phyloP scores from a whole-genome alignment of 305 asterid species.

The Fraxinus greggii region DNA sequence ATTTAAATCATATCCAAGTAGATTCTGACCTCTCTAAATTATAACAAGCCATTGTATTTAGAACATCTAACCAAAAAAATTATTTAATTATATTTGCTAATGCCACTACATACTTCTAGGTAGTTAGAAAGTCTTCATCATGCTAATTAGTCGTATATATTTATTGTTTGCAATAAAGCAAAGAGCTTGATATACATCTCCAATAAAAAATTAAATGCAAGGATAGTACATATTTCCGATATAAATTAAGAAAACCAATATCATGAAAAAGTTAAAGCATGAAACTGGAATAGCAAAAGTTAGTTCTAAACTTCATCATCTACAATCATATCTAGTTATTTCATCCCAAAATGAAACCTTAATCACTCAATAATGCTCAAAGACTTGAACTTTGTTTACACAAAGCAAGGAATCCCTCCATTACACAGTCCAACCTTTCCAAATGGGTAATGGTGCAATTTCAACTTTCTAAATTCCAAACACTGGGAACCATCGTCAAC shows the following conservation, averaged over 20 bases:
- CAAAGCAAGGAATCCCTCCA: neutral
- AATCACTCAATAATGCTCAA: neutral
- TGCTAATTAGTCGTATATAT: neutral
- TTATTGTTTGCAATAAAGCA: neutral
- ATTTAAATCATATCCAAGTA: neutral
- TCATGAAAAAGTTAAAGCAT: neutral
- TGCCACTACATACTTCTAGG: neutral
- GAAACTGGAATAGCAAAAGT: neutral
- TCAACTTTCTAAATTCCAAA: neutral
- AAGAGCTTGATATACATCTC: neutral
- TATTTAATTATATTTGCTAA: neutral
- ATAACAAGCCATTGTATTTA: neutral
- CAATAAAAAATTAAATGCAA: neutral
- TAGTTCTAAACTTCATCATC: neutral
- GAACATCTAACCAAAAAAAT: neutral
- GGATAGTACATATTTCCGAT: neutral
- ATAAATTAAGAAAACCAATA: neutral
- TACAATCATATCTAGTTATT: neutral
- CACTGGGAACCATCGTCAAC: neutral
- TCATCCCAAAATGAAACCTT: neutral
- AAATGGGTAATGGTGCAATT: neutral
- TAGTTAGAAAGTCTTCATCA: neutral
- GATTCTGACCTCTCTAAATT: neutral
- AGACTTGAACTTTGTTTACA: neutral
- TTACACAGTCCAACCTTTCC: neutral